A percentile compares a stretch with the other conserved stretches of the same genome.
Evolutionary conservation across 305 asterid genomes (phyloP).

Genomic region (Lippia alba): DNA sequence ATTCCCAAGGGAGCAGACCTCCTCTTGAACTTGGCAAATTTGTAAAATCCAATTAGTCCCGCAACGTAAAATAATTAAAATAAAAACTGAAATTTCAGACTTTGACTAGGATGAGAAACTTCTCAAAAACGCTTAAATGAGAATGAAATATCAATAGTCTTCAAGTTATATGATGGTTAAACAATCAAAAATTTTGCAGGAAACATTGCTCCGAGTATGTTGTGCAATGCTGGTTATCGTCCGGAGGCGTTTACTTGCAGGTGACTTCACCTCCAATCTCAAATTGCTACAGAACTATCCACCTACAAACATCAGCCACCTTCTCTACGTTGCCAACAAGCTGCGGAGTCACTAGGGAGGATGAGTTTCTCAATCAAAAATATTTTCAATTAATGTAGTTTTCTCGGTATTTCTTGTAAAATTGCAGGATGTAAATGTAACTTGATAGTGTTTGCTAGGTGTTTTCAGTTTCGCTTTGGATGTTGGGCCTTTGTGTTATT

Average conservation of each 20-base stretch:
- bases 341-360: slow-evolving; percentile 49
- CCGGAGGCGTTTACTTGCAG: slow-evolving; percentile 87
- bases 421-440: slow-evolving; percentile 46
- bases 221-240: slow-evolving; percentile 93
- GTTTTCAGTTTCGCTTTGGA: slow-evolving; percentile 12
- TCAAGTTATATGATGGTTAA: background rate
- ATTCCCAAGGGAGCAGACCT: background rate
- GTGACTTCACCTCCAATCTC: slow-evolving; percentile 92
- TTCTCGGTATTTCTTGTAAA: slow-evolving; percentile 29
- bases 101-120: background rate
- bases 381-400: slow-evolving; percentile 11
- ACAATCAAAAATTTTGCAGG: slow-evolving; percentile 55
- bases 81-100: background rate
- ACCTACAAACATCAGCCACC: slow-evolving; percentile 83
- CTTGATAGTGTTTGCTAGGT: slow-evolving; percentile 31
- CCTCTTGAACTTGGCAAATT: background rate
- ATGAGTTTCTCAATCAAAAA: slow-evolving; percentile 34
- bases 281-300: slow-evolving; percentile 92
- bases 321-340: slow-evolving; percentile 90
- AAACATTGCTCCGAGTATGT: slow-evolving; percentile 80
- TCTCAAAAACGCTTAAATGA: background rate
- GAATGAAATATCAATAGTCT: slow-evolving; percentile 2
- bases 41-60: too few relatives aligned
- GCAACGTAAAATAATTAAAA: too few relatives aligned
- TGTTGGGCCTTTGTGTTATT: background rate